phyloP scores from a whole-genome alignment of 331 rosid species.

The Cydonia oblonga region DNA sequence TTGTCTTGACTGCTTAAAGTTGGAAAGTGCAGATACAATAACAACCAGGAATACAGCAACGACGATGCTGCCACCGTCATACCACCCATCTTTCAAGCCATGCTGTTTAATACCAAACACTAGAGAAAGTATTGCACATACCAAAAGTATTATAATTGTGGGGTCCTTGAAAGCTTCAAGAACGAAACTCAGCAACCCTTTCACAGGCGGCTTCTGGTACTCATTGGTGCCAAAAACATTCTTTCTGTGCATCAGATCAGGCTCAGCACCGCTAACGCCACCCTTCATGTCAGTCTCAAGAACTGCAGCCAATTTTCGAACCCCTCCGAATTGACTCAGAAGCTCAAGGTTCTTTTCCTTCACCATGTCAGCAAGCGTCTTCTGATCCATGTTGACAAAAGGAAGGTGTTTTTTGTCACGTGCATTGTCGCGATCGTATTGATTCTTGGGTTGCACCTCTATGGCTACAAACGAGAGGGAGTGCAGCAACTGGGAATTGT shows the following conservation, averaged over 20 bases:
- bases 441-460: neutral
- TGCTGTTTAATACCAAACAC: conserved; percentile 29
- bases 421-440: neutral
- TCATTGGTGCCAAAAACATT: conserved; percentile 15
- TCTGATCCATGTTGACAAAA: neutral
- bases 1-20: conserved; percentile 27
- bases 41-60: conserved; percentile 23
- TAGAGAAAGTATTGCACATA: conserved; percentile 20
- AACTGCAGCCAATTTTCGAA: neutral
- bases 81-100: conserved; percentile 33
- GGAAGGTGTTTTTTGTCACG: neutral
- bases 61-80: conserved; percentile 38
- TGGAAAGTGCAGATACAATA: conserved; percentile 13
- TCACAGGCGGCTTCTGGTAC: conserved; percentile 13
- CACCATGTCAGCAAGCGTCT: conserved; percentile 9
- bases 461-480: conserved; percentile 19
- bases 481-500: conserved; percentile 8
- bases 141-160: conserved; percentile 21
- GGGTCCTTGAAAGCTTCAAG: conserved; percentile 25
- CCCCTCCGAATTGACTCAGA: conserved; percentile 17
- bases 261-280: conserved; percentile 9
- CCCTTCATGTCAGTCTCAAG: conserved; percentile 1
- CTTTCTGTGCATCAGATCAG: conserved; percentile 8
- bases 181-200: conserved; percentile 16
- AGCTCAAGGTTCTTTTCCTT: conserved; percentile 13